A percentile compares a stretch with the other conserved stretches of the same genome.
phyloP scores from a whole-genome alignment of 2,329 filamentous ascomycete genomes.

The Beauveria brongniartii region DNA sequence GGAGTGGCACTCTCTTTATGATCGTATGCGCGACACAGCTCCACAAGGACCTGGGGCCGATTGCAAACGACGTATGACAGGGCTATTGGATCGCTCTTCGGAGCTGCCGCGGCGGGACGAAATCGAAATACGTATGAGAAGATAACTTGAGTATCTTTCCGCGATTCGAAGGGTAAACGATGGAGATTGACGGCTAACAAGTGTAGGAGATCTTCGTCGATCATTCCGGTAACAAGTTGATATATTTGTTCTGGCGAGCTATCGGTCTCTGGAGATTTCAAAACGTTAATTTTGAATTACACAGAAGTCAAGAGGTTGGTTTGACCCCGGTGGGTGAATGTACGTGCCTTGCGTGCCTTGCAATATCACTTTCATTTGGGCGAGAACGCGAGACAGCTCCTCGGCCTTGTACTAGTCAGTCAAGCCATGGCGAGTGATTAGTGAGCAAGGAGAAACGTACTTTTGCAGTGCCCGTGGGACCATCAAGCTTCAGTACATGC shows the following conservation, averaged over 20 bases:
- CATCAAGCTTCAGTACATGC: conserved; percentile 44
- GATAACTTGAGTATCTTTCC: conserved; percentile 92
- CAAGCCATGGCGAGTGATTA: conserved; percentile 6
- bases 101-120: conserved; percentile 59
- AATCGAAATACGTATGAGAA: conserved; percentile 94
- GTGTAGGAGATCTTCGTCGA: conserved; percentile 84
- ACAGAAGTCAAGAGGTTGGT: too few relatives aligned
- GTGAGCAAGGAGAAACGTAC: conserved; percentile 21
- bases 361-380: conserved; percentile 85
- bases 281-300: neutral
- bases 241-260: conserved; percentile 81
- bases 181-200: conserved; percentile 75
- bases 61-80: conserved; percentile 83
- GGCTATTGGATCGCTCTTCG: conserved; percentile 69
- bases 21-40: conserved; percentile 83
- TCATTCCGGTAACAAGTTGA: conserved; percentile 73
- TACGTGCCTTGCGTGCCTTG: conserved; percentile 80
- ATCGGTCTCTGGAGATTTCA: conserved; percentile 60
- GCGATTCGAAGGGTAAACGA: conserved; percentile 85
- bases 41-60: conserved; percentile 77
- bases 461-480: conserved; percentile 39
- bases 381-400: conserved; percentile 76
- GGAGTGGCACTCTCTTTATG: conserved; percentile 86
- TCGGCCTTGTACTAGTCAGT: conserved; percentile 53
- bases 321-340: neutral